Evolutionary conservation across 331 rosid genomes (phyloP), one percentile per base, ranked within the genome.

Genomic region (Quercus phellos): DNA sequence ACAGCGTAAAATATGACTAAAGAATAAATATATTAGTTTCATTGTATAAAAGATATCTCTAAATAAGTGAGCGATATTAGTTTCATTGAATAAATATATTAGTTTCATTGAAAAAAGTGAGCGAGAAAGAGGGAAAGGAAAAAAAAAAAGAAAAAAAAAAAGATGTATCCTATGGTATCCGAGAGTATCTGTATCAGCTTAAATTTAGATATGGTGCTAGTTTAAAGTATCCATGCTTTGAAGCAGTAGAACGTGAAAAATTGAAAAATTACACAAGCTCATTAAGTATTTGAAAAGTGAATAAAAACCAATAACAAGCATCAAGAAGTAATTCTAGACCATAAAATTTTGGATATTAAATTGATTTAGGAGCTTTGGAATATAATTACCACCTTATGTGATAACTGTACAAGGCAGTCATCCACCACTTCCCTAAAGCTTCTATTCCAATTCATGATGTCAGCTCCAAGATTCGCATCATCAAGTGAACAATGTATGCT

Each of bases 341-440:
- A 27, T 60, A 69, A 51, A 74, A 35, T 63, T 74, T 22, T 42
- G 14, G 76, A 35, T 56, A 27, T 32, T 68, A 84, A 63, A 43
- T 77, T 18, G 19, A 77, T 61, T 56, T 66, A 74, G 78, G 27
- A 64, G 71, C 46, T 51, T 18, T 35, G 53, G 79, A 14, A 78
- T 72, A 76, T 34, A 53, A 59, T 50, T 74, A 30, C 27, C 75
- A 95, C 99, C 98, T 95, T 95, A 79, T 84, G 81, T 83, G 90
- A 84, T 77, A 95, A 79, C 83, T 83, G 92, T 55, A 86, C 91
- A 74, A 95, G 98, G 90, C 99, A 91, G 78, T 80, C 81, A 76
- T 95, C 99, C 85, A 95, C 94, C 42, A 88, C 91, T 83, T 85
- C 89, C 75, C 80, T 74, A 51, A 90, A 91, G 77, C 86, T 90